phyloP scores from a whole-genome alignment of 1,284 basidiomycete species.

The Boletus hoseneyae region DNA sequence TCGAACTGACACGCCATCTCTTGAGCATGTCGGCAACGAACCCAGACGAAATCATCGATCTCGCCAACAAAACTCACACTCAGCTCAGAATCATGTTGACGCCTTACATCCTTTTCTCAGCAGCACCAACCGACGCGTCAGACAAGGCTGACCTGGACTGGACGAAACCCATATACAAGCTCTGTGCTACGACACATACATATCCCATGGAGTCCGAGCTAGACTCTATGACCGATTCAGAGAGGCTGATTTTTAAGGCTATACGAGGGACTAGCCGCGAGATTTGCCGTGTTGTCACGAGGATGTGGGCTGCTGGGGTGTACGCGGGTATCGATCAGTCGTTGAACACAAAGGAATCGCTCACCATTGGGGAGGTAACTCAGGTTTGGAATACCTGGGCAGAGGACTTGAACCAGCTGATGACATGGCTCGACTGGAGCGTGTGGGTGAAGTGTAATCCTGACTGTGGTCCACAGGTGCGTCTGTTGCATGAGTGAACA shows the following conservation, averaged over 20 bases:
- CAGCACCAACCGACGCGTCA: not conserved
- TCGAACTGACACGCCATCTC: constrained; percentile 39
- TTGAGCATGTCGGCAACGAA: constrained; percentile 24
- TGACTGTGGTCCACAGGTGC: constrained; percentile 31
- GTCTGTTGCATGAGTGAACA: too few species aligned
- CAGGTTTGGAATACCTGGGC: constrained; percentile 22
- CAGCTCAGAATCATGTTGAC: constrained; percentile 22
- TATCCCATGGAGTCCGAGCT: constrained; percentile 16
- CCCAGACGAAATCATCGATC: constrained; percentile 1
- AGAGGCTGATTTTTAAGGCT: constrained; percentile 29
- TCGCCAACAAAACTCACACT: constrained; percentile 12
- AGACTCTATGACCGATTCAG: constrained; percentile 25
- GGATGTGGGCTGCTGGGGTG: constrained; percentile 39
- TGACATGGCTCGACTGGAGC: constrained; percentile 40
- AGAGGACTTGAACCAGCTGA: constrained; percentile 26
- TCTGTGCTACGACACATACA: constrained; percentile 37
- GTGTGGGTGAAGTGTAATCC: constrained; percentile 38
- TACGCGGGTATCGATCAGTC: constrained; percentile 28
- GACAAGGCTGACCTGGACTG: constrained; percentile 14
- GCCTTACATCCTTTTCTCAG: constrained; percentile 12
- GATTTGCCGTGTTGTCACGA: constrained; percentile 42
- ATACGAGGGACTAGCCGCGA: constrained; percentile 36
- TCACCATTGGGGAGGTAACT: constrained; percentile 1
- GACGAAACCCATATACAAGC: constrained; percentile 24
- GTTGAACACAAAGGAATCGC: not conserved